Evolutionary conservation across 2,329 filamentous ascomycete species (phyloP).

Genomic region (Chaetomiaceae sp.): DNA sequence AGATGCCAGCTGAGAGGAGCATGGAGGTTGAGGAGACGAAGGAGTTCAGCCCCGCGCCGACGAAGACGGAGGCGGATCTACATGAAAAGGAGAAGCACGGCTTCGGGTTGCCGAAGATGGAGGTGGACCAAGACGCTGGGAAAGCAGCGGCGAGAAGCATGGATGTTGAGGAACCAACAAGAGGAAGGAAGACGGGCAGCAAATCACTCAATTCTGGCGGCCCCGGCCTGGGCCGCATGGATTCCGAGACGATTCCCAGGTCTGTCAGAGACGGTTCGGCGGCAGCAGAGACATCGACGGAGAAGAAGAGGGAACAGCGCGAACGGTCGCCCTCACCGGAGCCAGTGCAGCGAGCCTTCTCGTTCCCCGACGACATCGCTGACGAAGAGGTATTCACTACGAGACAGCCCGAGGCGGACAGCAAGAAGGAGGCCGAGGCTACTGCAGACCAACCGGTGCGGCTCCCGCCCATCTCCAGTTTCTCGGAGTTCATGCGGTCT

Average conservation of each 20-base stretch:
- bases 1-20: neutral
- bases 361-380: slow-evolving; percentile 30
- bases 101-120: neutral
- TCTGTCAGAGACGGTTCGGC: slow-evolving; percentile 20
- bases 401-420: slow-evolving; percentile 12
- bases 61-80: neutral
- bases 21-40: slow-evolving; percentile 5
- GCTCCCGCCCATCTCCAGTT: slow-evolving; percentile 26
- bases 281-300: slow-evolving; percentile 3
- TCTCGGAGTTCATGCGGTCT: slow-evolving; percentile 40
- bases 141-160: neutral
- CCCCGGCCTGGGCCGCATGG: slow-evolving; percentile 28
- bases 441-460: slow-evolving; percentile 19
- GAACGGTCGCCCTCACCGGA: slow-evolving; percentile 21
- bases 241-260: slow-evolving; percentile 30
- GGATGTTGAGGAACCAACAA: neutral
- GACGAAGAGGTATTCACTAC: slow-evolving; percentile 27
- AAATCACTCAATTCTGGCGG: neutral
- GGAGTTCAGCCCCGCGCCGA: neutral
- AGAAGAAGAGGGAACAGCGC: slow-evolving; percentile 11
- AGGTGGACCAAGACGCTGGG: neutral
- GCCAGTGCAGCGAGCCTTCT: slow-evolving; percentile 26
- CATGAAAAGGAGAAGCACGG: neutral
- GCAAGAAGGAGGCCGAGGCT: slow-evolving; percentile 14
- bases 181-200: neutral